Conservation (phyloP, 768 basidiomycete genomes). For the Mycena olivaceomarginata region DNA sequence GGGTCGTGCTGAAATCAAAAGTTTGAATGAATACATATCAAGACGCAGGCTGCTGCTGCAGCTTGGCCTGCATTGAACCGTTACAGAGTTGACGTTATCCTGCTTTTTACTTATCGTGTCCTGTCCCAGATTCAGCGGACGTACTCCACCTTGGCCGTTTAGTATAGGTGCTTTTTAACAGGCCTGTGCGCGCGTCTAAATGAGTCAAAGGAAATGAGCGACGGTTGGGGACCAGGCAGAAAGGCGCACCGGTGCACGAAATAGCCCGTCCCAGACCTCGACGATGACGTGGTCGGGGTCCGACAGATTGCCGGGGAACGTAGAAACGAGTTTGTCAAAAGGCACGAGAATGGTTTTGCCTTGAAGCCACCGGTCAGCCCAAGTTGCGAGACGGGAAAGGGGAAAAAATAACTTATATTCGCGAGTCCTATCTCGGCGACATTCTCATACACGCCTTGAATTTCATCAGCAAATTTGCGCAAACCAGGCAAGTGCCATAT, state of each 20-base stretch:
- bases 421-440: conserved; percentile 83
- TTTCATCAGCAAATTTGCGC: too few relatives aligned
- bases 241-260: conserved; percentile 88
- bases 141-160: conserved; percentile 87
- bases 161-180: conserved; percentile 85
- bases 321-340: conserved; percentile 95
- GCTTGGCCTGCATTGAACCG: conserved; percentile 81
- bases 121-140: conserved; percentile 92
- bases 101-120: conserved; percentile 94
- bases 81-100: conserved; percentile 88
- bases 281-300: conserved; percentile 93
- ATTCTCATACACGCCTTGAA: conserved; percentile 93
- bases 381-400: background rate
- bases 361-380: too few relatives aligned
- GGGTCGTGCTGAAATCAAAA: background rate
- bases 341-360: conserved; percentile 95
- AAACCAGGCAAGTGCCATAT: too few relatives aligned
- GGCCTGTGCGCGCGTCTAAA: conserved; percentile 89
- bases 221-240: conserved; percentile 42
- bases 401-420: conserved; percentile 72
- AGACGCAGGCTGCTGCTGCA: conserved; percentile 34
- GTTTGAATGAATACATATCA: conserved; percentile 20
- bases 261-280: conserved; percentile 97
- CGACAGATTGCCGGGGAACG: conserved; percentile 91
- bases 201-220: background rate